Conservation (phyloP, 2,329 filamentous ascomycete species). For the Eutypella sp. region DNA sequence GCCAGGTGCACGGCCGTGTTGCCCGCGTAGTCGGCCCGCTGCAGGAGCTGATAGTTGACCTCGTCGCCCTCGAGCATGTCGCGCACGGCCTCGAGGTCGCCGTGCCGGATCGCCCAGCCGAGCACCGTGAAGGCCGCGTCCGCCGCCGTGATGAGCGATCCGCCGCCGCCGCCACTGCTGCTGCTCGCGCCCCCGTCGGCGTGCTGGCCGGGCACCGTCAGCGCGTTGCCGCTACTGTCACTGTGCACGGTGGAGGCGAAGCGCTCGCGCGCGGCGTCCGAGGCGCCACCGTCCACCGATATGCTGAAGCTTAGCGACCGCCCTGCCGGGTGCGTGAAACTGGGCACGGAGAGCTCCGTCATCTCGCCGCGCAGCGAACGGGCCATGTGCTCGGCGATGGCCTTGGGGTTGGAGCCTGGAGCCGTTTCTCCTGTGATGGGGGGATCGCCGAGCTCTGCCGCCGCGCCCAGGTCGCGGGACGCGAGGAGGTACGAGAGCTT, state of each 20-base stretch:
- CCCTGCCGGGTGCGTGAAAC: conserved; percentile 68
- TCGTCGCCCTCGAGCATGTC: conserved; percentile 65
- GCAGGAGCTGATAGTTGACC: conserved; percentile 55
- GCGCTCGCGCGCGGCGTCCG: conserved; percentile 26
- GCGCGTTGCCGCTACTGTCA: too few species aligned
- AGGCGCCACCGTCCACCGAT: conserved; percentile 20
- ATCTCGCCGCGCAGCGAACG: conserved; percentile 77
- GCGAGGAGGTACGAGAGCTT: conserved; percentile 86
- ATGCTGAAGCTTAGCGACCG: not conserved
- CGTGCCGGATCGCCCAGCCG: conserved; percentile 73
- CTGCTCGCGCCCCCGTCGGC: conserved; percentile 23
- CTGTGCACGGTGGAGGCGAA: not conserved
- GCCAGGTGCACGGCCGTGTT: conserved; percentile 65
- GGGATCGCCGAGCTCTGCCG: too few species aligned
- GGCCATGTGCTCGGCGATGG: conserved; percentile 65
- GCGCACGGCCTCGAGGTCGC: conserved; percentile 59
- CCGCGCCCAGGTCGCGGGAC: conserved; percentile 51
- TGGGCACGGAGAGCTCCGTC: conserved; percentile 67
- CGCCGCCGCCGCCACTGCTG: conserved; percentile 57
- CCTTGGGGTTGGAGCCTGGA: not conserved
- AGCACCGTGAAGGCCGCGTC: conserved; percentile 68
- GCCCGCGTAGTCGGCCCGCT: conserved; percentile 73
- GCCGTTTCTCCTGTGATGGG: too few species aligned
- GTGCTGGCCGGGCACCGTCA: conserved; percentile 47
- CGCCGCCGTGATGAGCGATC: conserved; percentile 43